These are phyloP conservation scores for Chrysoporthe austroafricana DNA, from an alignment of 2,329 filamentous ascomycete genomes.

Conservation along the genomic window DNA sequence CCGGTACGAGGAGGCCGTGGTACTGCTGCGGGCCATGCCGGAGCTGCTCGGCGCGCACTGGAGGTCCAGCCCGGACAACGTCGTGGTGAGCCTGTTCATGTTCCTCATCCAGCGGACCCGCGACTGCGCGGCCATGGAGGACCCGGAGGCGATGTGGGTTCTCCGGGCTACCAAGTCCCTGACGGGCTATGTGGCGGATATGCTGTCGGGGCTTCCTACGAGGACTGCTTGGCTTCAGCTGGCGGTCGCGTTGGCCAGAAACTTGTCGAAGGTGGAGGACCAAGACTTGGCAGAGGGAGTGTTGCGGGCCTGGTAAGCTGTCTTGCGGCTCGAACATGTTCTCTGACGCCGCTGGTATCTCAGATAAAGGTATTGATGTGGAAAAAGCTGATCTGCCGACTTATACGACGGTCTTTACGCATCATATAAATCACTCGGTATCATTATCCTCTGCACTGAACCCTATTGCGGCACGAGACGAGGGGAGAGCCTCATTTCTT, in stretches of 20 bases:
- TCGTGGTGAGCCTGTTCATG: background rate
- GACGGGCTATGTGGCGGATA: background rate
- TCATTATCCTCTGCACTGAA: background rate
- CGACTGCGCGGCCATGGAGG: background rate
- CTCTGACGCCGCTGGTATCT: no score
- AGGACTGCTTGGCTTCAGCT: background rate
- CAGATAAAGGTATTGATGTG: no score
- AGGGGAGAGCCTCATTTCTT: background rate
- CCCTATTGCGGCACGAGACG: background rate
- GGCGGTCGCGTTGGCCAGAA: background rate
- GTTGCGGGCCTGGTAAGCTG: background rate
- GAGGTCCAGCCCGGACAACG: background rate
- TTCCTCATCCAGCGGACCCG: background rate
- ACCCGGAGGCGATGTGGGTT: background rate
- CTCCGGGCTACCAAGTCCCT: background rate
- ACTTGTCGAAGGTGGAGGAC: background rate
- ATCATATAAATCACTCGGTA: background rate
- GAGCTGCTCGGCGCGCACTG: background rate
- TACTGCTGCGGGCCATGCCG: background rate
- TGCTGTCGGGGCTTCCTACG: background rate
- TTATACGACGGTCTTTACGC: background rate
- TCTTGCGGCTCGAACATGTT: background rate
- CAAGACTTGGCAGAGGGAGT: background rate
- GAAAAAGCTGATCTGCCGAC: background rate
- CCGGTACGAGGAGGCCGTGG: background rate